Evolutionary conservation across 2,329 filamentous ascomycete species (phyloP), one percentile per base, ranked within the genome.

Genomic region (Rhexocercosporidium sp.): DNA sequence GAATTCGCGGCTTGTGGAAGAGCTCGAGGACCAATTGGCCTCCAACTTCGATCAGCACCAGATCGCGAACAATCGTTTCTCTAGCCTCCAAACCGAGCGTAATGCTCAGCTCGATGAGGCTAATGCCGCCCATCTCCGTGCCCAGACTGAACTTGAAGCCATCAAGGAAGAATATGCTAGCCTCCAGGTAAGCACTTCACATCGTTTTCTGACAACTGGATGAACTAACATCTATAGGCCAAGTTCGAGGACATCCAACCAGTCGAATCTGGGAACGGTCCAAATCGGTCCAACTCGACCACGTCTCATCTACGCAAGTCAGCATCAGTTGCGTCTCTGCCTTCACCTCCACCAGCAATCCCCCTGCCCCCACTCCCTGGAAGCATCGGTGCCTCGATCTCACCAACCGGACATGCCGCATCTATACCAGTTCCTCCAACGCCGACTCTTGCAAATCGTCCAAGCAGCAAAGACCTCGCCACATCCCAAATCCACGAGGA

Each of bases 31-130:
- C 75, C 96, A 99, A 79, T 88, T 99, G 63, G 94, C 95, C 77
- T 93, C 87, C 77, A 97, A 96, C 81, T 99, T 94, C 79, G 96
- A 99, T 76, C 92, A 97, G 78, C 94, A 95, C 68, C 93, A 97
- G 76, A 84, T 88, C 67, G 90, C 90, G 14, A 94, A 88, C 78
- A 97, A 97, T 81, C 90, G 95, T 63, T 82, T 98, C 62, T 97
- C 94, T 62, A 90, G 92, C 57, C 84, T 95, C 59, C 90, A 94
- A 76, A 87, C 88, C 20, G 92, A 94, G 79, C 90, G 91, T 57
- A 87, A 90, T 68, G 84, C 85, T 62, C 90, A 94, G 74, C 81
- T 97, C 44, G 92, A 97, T 69, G 93, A 97, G 72, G 91, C 91
- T 11, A 91, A 90, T 71, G 81, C 86, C 31, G 87, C 88, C 54